Conservation (phyloP, 2,329 filamentous ascomycete genomes). For the Trichoderma lentiforme region DNA sequence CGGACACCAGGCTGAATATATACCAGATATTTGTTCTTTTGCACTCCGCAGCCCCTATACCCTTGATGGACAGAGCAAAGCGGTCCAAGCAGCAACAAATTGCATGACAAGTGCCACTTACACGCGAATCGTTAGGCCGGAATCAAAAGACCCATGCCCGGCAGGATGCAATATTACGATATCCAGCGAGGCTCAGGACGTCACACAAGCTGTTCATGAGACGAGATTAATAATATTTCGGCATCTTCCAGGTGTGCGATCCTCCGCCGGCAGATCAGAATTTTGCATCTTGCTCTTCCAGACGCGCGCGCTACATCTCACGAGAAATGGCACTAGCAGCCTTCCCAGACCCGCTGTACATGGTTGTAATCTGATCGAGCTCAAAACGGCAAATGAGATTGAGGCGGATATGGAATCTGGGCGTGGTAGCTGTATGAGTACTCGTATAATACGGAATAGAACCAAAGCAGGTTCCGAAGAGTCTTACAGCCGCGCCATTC, state of each 20-base stretch:
- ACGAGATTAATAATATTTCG: not conserved
- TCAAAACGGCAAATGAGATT: not conserved
- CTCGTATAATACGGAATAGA: not conserved
- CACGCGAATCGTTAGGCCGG: not conserved
- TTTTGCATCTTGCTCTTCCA: not conserved
- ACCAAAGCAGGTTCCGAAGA: not conserved
- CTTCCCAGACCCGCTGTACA: not conserved
- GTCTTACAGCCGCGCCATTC: not conserved
- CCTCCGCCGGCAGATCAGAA: not conserved
- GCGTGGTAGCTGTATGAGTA: not conserved
- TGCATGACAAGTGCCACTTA: not conserved
- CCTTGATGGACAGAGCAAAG: not conserved
- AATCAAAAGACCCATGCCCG: not conserved
- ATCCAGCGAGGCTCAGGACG: not conserved
- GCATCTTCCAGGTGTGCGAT: not conserved
- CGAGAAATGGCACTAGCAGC: not conserved
- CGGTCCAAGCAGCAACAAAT: not conserved
- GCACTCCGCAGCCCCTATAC: not conserved
- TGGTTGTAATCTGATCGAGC: not conserved
- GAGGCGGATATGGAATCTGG: not conserved
- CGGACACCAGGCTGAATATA: not conserved
- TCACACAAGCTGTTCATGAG: not conserved
- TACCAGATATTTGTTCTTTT: not conserved
- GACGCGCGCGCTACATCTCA: slow-evolving; percentile 12
- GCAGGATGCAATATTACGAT: not conserved